These are phyloP conservation scores for Fonsecaea multimorphosa DNA, from an alignment of 2,329 filamentous ascomycete species.

Conservation along the genomic window DNA sequence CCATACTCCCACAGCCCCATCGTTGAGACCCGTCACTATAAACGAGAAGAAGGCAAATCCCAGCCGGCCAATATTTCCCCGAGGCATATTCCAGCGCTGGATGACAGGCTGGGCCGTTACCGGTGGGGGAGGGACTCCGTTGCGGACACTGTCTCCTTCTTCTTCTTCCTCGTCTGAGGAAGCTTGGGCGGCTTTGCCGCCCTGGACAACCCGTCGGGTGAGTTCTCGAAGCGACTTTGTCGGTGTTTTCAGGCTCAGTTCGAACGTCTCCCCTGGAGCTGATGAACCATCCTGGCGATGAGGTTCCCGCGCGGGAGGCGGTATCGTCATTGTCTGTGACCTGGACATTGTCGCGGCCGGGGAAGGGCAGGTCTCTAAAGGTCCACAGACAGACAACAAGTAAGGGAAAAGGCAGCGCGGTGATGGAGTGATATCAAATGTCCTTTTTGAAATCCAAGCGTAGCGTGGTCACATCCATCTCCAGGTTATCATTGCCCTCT, in stretches of 20 bases:
- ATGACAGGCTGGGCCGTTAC: conserved; percentile 14
- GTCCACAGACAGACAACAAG: no score
- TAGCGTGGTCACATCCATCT: not conserved
- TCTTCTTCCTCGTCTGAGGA: not conserved
- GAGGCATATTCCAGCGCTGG: conserved; percentile 66
- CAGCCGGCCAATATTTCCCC: conserved; percentile 57
- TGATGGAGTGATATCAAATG: no score
- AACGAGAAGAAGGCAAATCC: conserved; percentile 63
- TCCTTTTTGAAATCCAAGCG: not conserved
- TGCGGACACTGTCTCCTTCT: conserved; percentile 11
- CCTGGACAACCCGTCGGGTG: conserved; percentile 24
- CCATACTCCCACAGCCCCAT: conserved; percentile 58
- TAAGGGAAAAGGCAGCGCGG: no score
- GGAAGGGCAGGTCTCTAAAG: no score
- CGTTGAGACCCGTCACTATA: conserved; percentile 62
- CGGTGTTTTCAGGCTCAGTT: conserved; percentile 34
- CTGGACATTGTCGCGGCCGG: not conserved
- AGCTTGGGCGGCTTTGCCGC: conserved; percentile 1
- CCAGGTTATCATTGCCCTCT: not conserved
- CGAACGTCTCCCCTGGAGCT: conserved; percentile 17
- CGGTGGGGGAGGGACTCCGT: conserved; percentile 20
- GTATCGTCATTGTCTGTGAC: not conserved
- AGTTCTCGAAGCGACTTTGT: conserved; percentile 27
- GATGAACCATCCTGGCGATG: not conserved
- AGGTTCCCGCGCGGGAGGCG: not conserved